A percentile compares a stretch with the other conserved stretches of the same genome.
Evolutionary conservation across 768 basidiomycete genomes (phyloP).

Genomic region (Pleurotus djamor): DNA sequence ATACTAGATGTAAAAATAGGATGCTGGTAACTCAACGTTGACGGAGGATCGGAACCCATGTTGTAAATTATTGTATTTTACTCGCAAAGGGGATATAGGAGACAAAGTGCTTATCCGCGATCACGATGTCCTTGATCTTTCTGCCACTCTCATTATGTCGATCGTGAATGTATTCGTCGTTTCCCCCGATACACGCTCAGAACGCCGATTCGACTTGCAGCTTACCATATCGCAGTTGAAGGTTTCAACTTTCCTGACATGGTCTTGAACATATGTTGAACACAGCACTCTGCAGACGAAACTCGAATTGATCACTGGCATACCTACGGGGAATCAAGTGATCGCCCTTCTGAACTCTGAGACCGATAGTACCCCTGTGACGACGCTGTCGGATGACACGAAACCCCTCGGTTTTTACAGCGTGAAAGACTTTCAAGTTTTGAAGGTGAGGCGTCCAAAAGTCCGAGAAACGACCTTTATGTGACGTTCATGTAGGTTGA

Average conservation of each 20-base stretch:
- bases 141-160: background rate
- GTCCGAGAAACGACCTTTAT: background rate
- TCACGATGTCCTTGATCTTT: slow-evolving; percentile 26
- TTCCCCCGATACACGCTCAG: slow-evolving; percentile 89
- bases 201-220: slow-evolving; percentile 79
- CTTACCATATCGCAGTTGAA: slow-evolving; percentile 80
- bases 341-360: slow-evolving; percentile 65
- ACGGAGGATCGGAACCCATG: background rate
- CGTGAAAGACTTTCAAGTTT: slow-evolving; percentile 70
- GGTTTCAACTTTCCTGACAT: slow-evolving; percentile 37
- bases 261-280: slow-evolving; percentile 9
- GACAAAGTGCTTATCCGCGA: background rate
- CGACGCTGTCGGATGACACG: slow-evolving; percentile 61
- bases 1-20: background rate
- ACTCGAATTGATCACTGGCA: slow-evolving; percentile 90
- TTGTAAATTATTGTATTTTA: background rate
- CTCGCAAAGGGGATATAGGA: background rate
- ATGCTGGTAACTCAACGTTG: background rate
- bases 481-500: slow-evolving; percentile 43
- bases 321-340: slow-evolving; percentile 69
- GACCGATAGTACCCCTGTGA: slow-evolving; percentile 45
- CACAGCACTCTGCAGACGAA: slow-evolving; percentile 48
- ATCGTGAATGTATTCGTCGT: slow-evolving; percentile 71
- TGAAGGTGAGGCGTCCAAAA: slow-evolving; percentile 56
- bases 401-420: slow-evolving; percentile 75